Evolutionary conservation across 2,329 filamentous ascomycete species (phyloP).

Genomic region (Colletotrichum acutatum): DNA sequence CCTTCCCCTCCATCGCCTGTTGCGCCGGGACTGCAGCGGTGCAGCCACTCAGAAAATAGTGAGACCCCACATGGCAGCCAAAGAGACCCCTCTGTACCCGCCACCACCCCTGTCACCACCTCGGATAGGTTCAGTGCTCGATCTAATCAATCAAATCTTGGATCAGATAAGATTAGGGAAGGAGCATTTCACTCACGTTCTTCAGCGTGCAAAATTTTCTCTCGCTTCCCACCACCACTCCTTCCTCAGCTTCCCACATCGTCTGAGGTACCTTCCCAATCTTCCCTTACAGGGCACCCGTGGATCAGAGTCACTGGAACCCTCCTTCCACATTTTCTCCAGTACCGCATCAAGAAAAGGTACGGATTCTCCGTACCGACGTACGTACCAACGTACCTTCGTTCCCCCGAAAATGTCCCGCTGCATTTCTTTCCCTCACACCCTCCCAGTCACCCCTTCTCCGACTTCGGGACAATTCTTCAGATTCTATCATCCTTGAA

Average conservation of each 20-base stretch:
- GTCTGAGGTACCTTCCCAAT: neutral
- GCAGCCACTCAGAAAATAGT: neutral
- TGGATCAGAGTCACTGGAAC: neutral
- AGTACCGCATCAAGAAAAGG: neutral
- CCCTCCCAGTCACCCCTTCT: neutral
- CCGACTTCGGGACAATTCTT: neutral
- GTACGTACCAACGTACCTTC: neutral
- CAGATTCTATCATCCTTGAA: neutral
- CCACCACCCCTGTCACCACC: neutral
- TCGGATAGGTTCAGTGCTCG: conserved; percentile 26
- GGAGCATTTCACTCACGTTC: neutral
- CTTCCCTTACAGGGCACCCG: too few species aligned
- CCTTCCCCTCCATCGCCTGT: neutral
- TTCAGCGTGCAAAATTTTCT: conserved; percentile 24
- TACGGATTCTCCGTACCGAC: too few species aligned
- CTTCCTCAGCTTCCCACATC: neutral
- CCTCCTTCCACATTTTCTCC: conserved; percentile 20
- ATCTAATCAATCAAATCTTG: conserved; percentile 37
- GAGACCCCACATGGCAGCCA: neutral
- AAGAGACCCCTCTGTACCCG: neutral
- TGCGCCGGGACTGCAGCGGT: neutral
- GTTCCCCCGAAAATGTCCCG: conserved; percentile 5
- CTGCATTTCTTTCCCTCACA: neutral
- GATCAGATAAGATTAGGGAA: conserved; percentile 36
- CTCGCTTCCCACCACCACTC: neutral